Conservation (phyloP, 495 filamentous ascomycete species). For the Pseudevernia furfuracea region DNA sequence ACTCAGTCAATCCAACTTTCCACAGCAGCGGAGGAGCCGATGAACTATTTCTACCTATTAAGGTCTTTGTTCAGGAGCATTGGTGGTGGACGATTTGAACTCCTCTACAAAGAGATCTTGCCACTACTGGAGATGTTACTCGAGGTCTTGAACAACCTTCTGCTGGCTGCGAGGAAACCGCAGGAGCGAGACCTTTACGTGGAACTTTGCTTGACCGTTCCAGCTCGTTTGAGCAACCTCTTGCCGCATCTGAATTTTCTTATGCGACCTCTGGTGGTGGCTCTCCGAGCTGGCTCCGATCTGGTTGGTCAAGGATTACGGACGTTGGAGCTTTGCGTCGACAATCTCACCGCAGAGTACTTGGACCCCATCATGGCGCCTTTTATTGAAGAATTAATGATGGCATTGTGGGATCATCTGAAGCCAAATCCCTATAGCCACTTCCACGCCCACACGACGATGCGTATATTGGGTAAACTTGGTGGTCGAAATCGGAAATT, state of each 20-base stretch:
- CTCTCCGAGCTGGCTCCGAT: slow-evolving; percentile 82
- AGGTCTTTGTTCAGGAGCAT: slow-evolving; percentile 92
- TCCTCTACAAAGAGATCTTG: slow-evolving; percentile 94
- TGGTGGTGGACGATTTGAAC: slow-evolving; percentile 93
- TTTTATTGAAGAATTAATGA: slow-evolving; percentile 97
- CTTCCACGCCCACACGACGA: slow-evolving; percentile 93
- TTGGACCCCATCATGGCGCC: slow-evolving; percentile 98
- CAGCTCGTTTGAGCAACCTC: slow-evolving; percentile 87
- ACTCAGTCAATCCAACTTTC: slow-evolving; percentile 94
- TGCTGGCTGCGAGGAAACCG: slow-evolving; percentile 80
- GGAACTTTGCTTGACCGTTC: slow-evolving; percentile 91
- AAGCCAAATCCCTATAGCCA: slow-evolving; percentile 89
- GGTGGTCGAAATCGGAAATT: slow-evolving; percentile 94
- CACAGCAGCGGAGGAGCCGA: slow-evolving; percentile 89
- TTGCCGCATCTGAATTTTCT: slow-evolving; percentile 94
- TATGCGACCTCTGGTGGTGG: slow-evolving; percentile 95
- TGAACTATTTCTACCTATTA: slow-evolving; percentile 96
- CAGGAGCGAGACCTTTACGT: slow-evolving; percentile 93
- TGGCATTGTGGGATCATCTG: slow-evolving; percentile 88
- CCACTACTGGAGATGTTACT: slow-evolving; percentile 94
- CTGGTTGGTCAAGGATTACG: slow-evolving; percentile 89
- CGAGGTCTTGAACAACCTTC: slow-evolving; percentile 89
- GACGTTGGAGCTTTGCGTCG: slow-evolving; percentile 93
- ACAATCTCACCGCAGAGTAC: slow-evolving; percentile 96
- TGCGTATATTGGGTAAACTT: slow-evolving; percentile 96